Evolutionary conservation across 495 filamentous ascomycete genomes (phyloP).

Genomic region (Friedmanniomyces simplex): DNA sequence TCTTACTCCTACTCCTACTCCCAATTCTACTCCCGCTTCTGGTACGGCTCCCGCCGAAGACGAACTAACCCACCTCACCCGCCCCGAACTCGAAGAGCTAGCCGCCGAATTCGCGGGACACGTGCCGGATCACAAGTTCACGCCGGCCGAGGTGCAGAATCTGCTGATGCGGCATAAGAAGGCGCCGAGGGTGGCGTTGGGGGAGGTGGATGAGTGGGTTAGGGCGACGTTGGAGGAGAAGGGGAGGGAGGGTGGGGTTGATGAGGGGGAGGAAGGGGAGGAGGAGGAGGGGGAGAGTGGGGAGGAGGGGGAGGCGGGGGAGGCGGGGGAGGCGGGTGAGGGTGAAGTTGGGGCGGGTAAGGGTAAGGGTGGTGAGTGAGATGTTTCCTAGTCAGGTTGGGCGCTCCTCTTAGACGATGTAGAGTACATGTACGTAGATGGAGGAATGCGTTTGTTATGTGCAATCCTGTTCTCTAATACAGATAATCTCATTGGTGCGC

Average conservation of each 20-base stretch:
- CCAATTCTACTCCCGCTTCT: too few relatives aligned
- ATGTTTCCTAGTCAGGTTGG: too few relatives aligned
- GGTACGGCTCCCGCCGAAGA: background rate
- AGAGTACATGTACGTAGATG: too few relatives aligned
- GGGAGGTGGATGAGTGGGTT: conserved; percentile 26
- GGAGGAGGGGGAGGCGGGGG: background rate
- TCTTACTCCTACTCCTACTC: too few relatives aligned
- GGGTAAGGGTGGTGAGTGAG: too few relatives aligned
- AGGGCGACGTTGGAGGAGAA: conserved; percentile 23
- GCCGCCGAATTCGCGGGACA: conserved; percentile 48
- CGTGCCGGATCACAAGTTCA: conserved; percentile 55
- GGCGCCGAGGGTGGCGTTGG: conserved; percentile 26
- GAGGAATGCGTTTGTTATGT: too few relatives aligned
- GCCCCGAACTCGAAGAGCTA: conserved; percentile 31
- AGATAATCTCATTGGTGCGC: too few relatives aligned
- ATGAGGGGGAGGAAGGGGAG: background rate
- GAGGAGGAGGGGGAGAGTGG: background rate
- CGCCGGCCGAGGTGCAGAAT: conserved; percentile 70
- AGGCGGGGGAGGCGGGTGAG: too few relatives aligned
- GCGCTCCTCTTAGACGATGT: too few relatives aligned
- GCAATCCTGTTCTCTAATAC: too few relatives aligned
- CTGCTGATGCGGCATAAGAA: conserved; percentile 37
- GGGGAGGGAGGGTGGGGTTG: background rate
- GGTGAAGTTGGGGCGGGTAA: too few relatives aligned
- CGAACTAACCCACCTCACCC: background rate